A percentile compares a stretch with the other conserved stretches of the same genome.
phyloP scores from a whole-genome alignment of 768 basidiomycete genomes.

The Tricholoma hemisulphureum region DNA sequence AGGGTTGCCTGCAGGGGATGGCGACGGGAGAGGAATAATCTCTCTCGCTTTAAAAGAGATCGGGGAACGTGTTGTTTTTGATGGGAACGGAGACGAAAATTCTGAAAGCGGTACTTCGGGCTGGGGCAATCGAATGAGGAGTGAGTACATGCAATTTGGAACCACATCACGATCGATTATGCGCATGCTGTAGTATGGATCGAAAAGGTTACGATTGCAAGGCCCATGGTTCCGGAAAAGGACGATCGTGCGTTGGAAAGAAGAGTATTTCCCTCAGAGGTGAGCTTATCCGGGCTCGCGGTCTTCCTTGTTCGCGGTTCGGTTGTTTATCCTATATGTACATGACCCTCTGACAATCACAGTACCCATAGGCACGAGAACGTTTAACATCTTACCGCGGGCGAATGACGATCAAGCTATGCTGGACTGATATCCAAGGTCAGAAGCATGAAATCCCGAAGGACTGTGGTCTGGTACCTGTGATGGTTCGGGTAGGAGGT shows the following conservation, averaged over 20 bases:
- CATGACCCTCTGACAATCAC: constrained; percentile 8
- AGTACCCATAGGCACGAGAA: constrained; percentile 74
- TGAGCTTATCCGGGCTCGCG: constrained; percentile 29
- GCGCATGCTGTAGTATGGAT: constrained; percentile 73
- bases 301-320: background rate
- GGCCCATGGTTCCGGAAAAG: constrained; percentile 85
- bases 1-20: constrained; percentile 69
- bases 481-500: constrained; percentile 90
- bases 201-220: constrained; percentile 75
- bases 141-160: constrained; percentile 47
- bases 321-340: background rate
- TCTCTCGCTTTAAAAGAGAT: constrained; percentile 80
- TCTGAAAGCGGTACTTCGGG: constrained; percentile 51
- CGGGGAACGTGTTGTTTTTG: constrained; percentile 90
- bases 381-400: constrained; percentile 90
- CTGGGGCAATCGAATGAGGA: constrained; percentile 83
- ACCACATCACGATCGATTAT: background rate
- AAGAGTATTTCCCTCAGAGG: constrained; percentile 87
- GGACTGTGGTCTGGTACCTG: constrained; percentile 90
- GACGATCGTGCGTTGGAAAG: constrained; percentile 73
- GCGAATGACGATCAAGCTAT: constrained; percentile 81
- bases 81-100: constrained; percentile 58
- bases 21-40: constrained; percentile 77
- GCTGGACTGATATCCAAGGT: constrained; percentile 77
- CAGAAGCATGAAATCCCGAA: constrained; percentile 67